Conservation (phyloP, 78 protist species). For the Corallochytrium limacisporum region DNA sequence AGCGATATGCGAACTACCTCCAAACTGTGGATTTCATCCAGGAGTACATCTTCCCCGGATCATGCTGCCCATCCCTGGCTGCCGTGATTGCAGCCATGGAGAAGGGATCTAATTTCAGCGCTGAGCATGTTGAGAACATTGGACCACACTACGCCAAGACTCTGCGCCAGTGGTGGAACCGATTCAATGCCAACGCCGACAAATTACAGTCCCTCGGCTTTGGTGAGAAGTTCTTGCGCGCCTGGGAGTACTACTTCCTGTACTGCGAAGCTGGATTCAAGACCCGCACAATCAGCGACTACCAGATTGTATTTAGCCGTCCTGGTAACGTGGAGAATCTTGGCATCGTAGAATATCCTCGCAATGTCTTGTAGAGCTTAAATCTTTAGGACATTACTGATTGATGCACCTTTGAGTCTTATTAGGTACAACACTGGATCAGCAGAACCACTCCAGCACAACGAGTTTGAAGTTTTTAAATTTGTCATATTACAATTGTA, state of each 20-base stretch:
- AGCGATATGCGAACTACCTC: slow-evolving; percentile 7
- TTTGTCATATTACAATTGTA: no score
- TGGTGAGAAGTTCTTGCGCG: slow-evolving; percentile 16
- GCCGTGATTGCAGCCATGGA: slow-evolving; percentile 11
- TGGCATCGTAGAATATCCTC: no score
- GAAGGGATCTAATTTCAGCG: not conserved
- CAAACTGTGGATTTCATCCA: slow-evolving; percentile 33
- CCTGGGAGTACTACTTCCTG: slow-evolving; percentile 27
- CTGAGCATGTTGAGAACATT: slow-evolving; percentile 10
- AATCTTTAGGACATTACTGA: no score
- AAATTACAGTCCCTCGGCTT: not conserved
- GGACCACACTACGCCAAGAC: slow-evolving; percentile 45
- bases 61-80: slow-evolving; percentile 21
- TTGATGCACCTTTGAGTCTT: no score
- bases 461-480: no score
- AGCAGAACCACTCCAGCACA: no score
- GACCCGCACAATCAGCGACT: not conserved
- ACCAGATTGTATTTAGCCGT: no score
- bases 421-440: no score
- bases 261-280: slow-evolving; percentile 16
- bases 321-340: no score
- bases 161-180: slow-evolving; percentile 22
- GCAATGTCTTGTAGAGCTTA: no score
- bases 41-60: slow-evolving; percentile 43
- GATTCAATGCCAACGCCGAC: not conserved